These are phyloP conservation scores for Asclepias syriaca DNA, from an alignment of 257 asterid genomes.

Conservation along the genomic window DNA sequence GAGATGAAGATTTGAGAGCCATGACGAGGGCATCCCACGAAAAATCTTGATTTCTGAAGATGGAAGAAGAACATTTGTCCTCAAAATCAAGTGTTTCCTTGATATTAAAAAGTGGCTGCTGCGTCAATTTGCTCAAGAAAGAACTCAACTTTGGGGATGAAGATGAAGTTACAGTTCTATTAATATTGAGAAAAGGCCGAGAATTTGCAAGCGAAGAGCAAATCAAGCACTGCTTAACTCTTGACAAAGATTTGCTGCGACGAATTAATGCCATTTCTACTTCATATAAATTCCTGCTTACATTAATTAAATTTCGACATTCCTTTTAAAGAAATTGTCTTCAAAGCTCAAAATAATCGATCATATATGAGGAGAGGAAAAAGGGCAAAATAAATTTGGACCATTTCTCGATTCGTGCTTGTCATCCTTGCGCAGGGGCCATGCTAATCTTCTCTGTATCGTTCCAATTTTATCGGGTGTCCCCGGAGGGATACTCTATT, in stretches of 20 bases:
- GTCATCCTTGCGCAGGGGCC: no score
- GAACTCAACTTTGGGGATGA: background rate
- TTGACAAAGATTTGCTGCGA: background rate
- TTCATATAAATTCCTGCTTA: no score
- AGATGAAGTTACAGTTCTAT: background rate
- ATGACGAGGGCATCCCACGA: slow-evolving; percentile 35
- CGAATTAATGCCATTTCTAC: background rate
- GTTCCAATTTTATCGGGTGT: slow-evolving; percentile 33
- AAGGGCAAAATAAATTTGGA: no score
- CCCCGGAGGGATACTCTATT: slow-evolving; percentile 32
- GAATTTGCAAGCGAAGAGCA: background rate
- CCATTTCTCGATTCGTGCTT: no score
- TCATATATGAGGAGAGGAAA: no score
- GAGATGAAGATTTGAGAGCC: slow-evolving; percentile 36
- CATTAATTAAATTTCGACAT: no score
- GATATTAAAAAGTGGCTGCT: slow-evolving; percentile 34
- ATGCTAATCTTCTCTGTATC: no score
- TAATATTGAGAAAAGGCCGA: background rate
- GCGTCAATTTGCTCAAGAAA: slow-evolving; percentile 15
- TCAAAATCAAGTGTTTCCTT: slow-evolving; percentile 41
- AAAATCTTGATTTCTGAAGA: slow-evolving; percentile 29
- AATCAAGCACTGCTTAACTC: background rate
- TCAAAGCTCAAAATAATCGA: no score
- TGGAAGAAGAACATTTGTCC: slow-evolving; percentile 9
- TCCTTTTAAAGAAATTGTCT: no score